Evolutionary conservation across 352 stramenopile genomes (phyloP), one percentile per base, ranked within the genome.

Genomic region (Phytopythium sindhum): DNA sequence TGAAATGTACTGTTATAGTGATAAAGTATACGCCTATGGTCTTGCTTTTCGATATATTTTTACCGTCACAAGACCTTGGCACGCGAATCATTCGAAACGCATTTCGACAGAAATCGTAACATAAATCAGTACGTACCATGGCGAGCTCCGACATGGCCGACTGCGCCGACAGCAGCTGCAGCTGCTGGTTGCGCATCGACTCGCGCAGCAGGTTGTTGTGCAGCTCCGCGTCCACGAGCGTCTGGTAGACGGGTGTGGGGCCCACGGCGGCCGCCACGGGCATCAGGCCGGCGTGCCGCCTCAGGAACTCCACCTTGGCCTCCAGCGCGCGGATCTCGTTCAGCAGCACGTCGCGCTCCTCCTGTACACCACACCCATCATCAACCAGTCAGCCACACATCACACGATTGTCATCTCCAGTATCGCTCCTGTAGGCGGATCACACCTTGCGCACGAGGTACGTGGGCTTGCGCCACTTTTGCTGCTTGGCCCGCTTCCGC

Each of bases 371-470:
- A 60, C 55, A 56, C n/a, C n/a, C n/a, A n/a, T n/a, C n/a, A 29
- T 29, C 24, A 52, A 26, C 7, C 14, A n/a, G 26, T 47, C 35
- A 64, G 23, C n/a, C 51, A 58, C 29, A 57, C 26, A 21, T 37
- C 31, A n/a, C 9, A 15, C 35, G 31, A 35, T 35, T 35, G n/a
- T n/a, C n/a, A n/a, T n/a, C n/a, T n/a, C n/a, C n/a, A n/a, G n/a
- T n/a, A n/a, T n/a, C n/a, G n/a, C n/a, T n/a, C n/a, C n/a, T n/a
- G n/a, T n/a, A n/a, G n/a, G n/a, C n/a, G 31, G 31, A 35, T 35
- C 31, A 55, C 57, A 75, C 71, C 66, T 84, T 84, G 24, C 75
- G 68, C 19, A 81, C 68, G 37, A 84, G 66, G 44, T 84, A 84
- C 50, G 75, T 84, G 10, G 75, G 75, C 29, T 84, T 84, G 19